Evolutionary conservation across 768 basidiomycete species (phyloP).

Genomic region (Collybia nuda): DNA sequence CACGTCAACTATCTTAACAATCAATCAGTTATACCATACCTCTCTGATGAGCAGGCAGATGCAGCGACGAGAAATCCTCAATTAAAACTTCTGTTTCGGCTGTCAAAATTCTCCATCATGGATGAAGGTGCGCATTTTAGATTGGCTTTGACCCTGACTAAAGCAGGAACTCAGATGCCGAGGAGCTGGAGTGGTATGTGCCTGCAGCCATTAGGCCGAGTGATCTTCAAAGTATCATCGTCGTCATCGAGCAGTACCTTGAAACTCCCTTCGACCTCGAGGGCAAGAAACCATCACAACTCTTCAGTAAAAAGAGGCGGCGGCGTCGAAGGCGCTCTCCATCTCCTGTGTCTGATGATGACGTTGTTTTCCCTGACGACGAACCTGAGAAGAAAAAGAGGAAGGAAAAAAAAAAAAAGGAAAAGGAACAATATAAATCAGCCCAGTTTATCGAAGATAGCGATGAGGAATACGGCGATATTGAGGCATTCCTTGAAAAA

Average conservation of each 20-base stretch:
- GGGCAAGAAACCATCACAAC: slow-evolving; percentile 70
- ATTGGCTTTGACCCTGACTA: background rate
- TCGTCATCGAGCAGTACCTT: slow-evolving; percentile 84
- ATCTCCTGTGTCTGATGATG: slow-evolving; percentile 44
- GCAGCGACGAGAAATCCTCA: slow-evolving; percentile 77
- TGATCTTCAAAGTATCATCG: slow-evolving; percentile 65
- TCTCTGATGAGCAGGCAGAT: slow-evolving; percentile 70
- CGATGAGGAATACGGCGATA: slow-evolving; percentile 79
- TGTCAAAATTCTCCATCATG: slow-evolving; percentile 68
- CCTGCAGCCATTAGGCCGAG: slow-evolving; percentile 69
- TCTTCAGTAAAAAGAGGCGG: slow-evolving; percentile 66
- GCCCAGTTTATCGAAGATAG: slow-evolving; percentile 93
- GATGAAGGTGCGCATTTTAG: slow-evolving; percentile 55
- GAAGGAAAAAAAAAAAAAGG: slow-evolving; percentile 67
- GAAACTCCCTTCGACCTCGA: slow-evolving; percentile 76
- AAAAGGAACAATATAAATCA: slow-evolving; percentile 69
- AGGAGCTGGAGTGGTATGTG: slow-evolving; percentile 84
- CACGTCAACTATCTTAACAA: background rate
- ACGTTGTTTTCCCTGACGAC: slow-evolving; percentile 31
- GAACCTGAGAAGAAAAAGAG: slow-evolving; percentile 47
- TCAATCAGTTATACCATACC: slow-evolving; percentile 68
- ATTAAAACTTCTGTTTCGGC: slow-evolving; percentile 82
- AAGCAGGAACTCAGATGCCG: slow-evolving; percentile 44
- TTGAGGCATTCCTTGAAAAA: slow-evolving; percentile 78
- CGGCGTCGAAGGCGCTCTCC: slow-evolving; percentile 53